phyloP scores from a whole-genome alignment of 2,329 filamentous ascomycete species.

The Clarireedia monteithiana region DNA sequence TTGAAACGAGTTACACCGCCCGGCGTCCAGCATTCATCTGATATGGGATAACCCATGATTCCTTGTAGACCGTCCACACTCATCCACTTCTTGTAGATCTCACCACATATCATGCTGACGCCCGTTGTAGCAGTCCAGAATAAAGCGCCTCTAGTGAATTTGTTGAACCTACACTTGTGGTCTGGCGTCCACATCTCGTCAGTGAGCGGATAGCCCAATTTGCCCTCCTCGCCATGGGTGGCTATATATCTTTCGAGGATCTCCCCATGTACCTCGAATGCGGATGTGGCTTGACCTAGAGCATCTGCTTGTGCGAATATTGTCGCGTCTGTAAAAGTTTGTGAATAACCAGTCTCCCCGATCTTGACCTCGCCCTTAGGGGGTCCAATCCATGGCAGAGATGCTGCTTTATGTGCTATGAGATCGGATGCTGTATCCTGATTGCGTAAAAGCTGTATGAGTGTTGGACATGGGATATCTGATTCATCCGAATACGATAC shows the following conservation, averaged over 20 bases:
- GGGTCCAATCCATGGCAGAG: neutral
- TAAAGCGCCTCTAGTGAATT: neutral
- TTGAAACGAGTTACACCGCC: conserved; percentile 1
- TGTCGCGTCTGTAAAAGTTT: neutral
- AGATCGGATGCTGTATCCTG: conserved; percentile 2
- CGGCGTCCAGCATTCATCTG: neutral
- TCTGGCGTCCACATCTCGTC: neutral
- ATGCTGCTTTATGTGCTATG: neutral
- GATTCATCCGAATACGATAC: no score
- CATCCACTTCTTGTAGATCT: conserved; percentile 1
- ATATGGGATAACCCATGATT: neutral
- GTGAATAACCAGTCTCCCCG: conserved; percentile 1
- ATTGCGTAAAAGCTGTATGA: neutral
- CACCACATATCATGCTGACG: neutral
- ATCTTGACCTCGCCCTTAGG: neutral
- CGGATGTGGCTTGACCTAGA: neutral
- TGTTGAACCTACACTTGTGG: neutral
- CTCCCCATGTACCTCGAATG: conserved; percentile 2
- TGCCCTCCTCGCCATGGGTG: neutral
- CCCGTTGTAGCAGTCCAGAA: conserved; percentile 2
- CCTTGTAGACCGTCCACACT: neutral
- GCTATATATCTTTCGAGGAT: neutral
- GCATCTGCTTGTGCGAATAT: conserved; percentile 4
- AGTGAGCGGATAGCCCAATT: neutral
- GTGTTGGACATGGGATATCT: neutral